A percentile compares a stretch with the other conserved stretches of the same genome.
Conservation (phyloP, 805 yeast species). For the Yamadazyma akitaensis region DNA sequence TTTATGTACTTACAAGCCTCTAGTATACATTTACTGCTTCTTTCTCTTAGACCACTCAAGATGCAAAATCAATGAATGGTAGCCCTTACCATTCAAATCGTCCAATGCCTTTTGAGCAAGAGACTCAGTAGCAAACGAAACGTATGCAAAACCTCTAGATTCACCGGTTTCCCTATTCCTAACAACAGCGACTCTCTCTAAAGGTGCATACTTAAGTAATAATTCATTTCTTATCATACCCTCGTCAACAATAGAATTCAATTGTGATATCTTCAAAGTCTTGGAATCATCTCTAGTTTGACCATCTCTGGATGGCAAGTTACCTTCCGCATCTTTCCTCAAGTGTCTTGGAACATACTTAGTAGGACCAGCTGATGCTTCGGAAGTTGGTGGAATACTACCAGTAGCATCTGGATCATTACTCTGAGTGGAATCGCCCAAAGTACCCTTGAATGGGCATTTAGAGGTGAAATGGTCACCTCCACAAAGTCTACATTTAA, state of each 20-base stretch:
- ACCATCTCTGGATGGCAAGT: slow-evolving; percentile 32
- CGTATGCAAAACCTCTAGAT: slow-evolving; percentile 92
- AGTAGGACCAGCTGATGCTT: slow-evolving; percentile 22
- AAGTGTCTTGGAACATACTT: slow-evolving; percentile 46
- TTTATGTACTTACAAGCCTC: slow-evolving; percentile 9
- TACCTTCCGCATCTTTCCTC: slow-evolving; percentile 43
- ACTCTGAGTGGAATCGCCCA: slow-evolving; percentile 42
- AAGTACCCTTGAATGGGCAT: slow-evolving; percentile 93
- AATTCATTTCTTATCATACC: slow-evolving; percentile 72
- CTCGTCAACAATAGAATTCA: slow-evolving; percentile 83
- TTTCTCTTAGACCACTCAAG: slow-evolving; percentile 48
- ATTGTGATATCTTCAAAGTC: slow-evolving; percentile 86
- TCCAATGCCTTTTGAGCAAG: slow-evolving; percentile 78
- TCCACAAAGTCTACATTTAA: slow-evolving; percentile 86
- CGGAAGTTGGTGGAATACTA: slow-evolving; percentile 16
- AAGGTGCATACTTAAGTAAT: slow-evolving; percentile 61
- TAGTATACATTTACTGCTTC: slow-evolving; percentile 22
- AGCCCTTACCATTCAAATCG: slow-evolving; percentile 82
- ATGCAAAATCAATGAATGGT: slow-evolving; percentile 74
- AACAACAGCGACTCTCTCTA: slow-evolving; percentile 76
- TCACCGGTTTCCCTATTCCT: slow-evolving; percentile 91
- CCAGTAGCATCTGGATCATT: slow-evolving; percentile 16
- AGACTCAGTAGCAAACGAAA: slow-evolving; percentile 65
- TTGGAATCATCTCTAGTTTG: slow-evolving; percentile 74
- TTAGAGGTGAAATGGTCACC: slow-evolving; percentile 91